A percentile compares a stretch with the other conserved stretches of the same genome.
These are phyloP conservation scores for Rhipidocladum racemiflorum DNA, from an alignment of 176 grass and related monocot genomes.

Conservation along the genomic window DNA sequence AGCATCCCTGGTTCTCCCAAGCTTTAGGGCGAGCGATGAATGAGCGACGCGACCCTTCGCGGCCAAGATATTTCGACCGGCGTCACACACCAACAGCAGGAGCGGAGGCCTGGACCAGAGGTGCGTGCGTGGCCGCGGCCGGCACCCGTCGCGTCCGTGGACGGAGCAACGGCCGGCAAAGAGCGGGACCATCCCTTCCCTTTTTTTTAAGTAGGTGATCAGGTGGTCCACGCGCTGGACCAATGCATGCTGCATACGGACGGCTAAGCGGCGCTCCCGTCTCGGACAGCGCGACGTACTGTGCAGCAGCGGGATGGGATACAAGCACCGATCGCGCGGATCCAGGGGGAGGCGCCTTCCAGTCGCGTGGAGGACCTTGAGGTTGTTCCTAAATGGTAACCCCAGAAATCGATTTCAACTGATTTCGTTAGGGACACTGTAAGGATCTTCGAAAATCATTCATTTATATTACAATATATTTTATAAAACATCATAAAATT, in stretches of 20 bases:
- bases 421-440: no score
- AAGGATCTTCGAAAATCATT: no score
- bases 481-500: no score
- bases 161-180: not conserved
- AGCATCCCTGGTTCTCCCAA: not conserved
- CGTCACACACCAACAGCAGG: not conserved
- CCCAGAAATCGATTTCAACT: no score
- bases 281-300: not conserved
- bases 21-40: not conserved
- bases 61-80: conserved; percentile 9
- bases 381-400: no score
- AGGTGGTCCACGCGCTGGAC: conserved; percentile 53
- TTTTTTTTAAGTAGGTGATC: conserved; percentile 53
- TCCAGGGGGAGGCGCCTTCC: no score
- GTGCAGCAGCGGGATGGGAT: not conserved
- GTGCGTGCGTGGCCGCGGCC: not conserved
- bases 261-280: not conserved
- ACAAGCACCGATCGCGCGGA: no score
- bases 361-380: no score
- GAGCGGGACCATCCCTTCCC: conserved; percentile 25
- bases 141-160: conserved; percentile 3
- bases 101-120: not conserved
- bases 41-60: not conserved
- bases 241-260: not conserved
- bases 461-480: no score